Evolutionary conservation across 176 grass and related monocot species (phyloP), one percentile per base, ranked within the genome.

Genomic region (Areca catechu): DNA sequence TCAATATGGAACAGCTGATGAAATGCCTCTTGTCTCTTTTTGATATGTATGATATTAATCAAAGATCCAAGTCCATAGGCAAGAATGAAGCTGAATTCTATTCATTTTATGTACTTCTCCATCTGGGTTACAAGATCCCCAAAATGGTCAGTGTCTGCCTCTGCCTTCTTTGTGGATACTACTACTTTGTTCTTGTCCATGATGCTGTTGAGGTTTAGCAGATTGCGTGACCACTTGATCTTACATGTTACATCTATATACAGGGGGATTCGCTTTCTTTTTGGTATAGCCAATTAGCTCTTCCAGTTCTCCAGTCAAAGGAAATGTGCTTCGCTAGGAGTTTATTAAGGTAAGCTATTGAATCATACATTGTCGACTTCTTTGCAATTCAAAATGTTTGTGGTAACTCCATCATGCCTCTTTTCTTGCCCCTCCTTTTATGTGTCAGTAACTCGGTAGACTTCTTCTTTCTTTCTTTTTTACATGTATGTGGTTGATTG

Each of bases 1-100:
- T 97, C 50, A 97, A 97, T 71, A 74, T 79, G 73, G 92, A 97
- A 70, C 86, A 97, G 58, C 52, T 97, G 66, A 88, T 77, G 48
- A 97, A 97, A 88, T 97, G 80, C 29, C 79, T 91, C 20, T 60
- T 84, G 55, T 83, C 86, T 51, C 81, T 90, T 57, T 85, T 69
- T 65, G 83, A 96, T 50, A 81, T 96, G 75, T 88, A 88, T 67
- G 50, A 52, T 62, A 63, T 56, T 64, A 74, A 74, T 77, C 61
- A 57, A 48, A 84, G 76, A 61, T 70, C 24, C 54, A 69, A 53
- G 64, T 74, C 68, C 10, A 23, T 70, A 34, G 77, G 74, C 50
- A 61, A 74, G 50, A 85, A 72, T 43, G 80, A 85, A 73, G 72
- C 69, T 16, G 86, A 91, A 62, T 91, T 75, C 74, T 91, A 88